Conservation (phyloP, 352 stramenopile genomes). For the Phytophthora sp. region DNA sequence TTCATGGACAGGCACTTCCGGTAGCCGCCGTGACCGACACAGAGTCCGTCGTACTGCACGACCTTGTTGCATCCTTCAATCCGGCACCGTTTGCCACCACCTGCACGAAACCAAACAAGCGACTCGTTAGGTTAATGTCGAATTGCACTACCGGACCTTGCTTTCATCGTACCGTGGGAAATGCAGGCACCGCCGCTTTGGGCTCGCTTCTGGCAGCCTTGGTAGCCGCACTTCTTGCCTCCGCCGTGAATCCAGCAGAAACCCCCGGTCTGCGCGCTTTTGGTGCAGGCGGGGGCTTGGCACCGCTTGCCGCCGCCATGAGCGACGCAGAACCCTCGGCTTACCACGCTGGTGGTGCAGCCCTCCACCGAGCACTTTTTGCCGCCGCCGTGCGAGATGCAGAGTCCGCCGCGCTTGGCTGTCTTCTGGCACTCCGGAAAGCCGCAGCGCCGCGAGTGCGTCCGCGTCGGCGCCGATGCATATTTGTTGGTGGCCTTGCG, state of each 20-base stretch:
- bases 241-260: conserved; percentile 64
- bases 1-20: conserved; percentile 53
- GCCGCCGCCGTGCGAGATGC: conserved; percentile 59
- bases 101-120: conserved; percentile 19
- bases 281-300: conserved; percentile 31
- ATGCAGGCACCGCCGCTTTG: conserved; percentile 63
- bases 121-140: not conserved
- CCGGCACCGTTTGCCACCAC: conserved; percentile 57
- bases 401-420: conserved; percentile 57
- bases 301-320: conserved; percentile 68
- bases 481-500: not conserved
- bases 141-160: not conserved
- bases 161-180: conserved; percentile 37
- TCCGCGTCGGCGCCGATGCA: not conserved
- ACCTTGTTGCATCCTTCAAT: conserved; percentile 65
- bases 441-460: conserved; percentile 35
- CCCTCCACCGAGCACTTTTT: conserved; percentile 59
- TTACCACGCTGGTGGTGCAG: conserved; percentile 62
- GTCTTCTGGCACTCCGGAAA: conserved; percentile 61
- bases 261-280: conserved; percentile 48
- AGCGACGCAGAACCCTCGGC: conserved; percentile 62
- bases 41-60: conserved; percentile 67
- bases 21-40: conserved; percentile 60
- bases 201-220: conserved; percentile 55
- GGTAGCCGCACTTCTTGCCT: conserved; percentile 60